Conservation (phyloP, 139 green algal genomes). For the Micractinium conductrix region DNA sequence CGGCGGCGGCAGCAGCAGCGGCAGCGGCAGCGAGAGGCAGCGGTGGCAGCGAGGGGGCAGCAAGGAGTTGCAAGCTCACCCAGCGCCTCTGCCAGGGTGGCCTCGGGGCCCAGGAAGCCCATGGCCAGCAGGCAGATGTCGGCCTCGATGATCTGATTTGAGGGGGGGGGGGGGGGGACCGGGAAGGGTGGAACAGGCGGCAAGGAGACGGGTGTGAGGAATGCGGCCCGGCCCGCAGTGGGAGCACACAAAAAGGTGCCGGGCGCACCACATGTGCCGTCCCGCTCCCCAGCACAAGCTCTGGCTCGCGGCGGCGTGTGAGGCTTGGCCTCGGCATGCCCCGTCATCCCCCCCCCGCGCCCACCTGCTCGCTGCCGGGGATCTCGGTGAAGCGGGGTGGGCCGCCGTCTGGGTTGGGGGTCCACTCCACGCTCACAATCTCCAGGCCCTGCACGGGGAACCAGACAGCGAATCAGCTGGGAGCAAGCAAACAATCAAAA, state of each 20-base stretch:
- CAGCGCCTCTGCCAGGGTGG: conserved; percentile 74
- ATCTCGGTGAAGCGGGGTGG: conserved; percentile 78
- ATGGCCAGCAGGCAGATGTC: conserved; percentile 96
- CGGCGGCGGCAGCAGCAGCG: not conserved
- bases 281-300: too few relatives aligned
- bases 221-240: too few relatives aligned
- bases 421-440: conserved; percentile 64
- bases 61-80: conserved; percentile 23
- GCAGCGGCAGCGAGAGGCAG: not conserved
- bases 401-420: conserved; percentile 34
- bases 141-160: conserved; percentile 66
- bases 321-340: too few relatives aligned
- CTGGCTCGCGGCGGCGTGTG: too few relatives aligned
- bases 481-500: too few relatives aligned
- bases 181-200: not conserved
- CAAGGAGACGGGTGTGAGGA: too few relatives aligned
- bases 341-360: too few relatives aligned
- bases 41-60: too few relatives aligned
- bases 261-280: too few relatives aligned
- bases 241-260: too few relatives aligned
- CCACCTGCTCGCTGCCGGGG: conserved; percentile 67
- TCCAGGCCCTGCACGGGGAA: conserved; percentile 49
- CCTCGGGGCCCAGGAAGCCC: conserved; percentile 96
- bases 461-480: too few relatives aligned
- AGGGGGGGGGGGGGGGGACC: not conserved